Base-by-base conservation (phyloP, 148 eudicot species). In the Silene uniflora region DNA sequence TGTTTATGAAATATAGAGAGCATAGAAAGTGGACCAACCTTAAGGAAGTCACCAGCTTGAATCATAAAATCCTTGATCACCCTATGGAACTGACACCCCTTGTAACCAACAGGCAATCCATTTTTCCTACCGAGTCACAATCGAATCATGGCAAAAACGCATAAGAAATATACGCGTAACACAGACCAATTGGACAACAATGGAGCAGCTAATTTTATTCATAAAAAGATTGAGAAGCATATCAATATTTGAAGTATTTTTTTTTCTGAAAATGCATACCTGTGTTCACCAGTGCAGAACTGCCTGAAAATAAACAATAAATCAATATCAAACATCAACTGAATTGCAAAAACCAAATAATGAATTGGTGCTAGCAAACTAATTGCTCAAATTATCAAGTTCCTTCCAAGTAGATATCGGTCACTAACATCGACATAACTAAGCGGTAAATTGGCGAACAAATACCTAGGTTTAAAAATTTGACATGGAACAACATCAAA, bases 11-110 rank as follows among this genome's bases (percentile, higher is more conserved):
- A 62, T 10, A 17, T 61, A 49, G 35, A 32, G 10, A 49, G 32
- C 25, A 27, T 58, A 67, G 35, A 47, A 69, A 69, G 71, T 52
- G 74, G 62, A 78, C 79, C 73, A 67, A 91, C 98, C 98, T 94
- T 94, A 55, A 90, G 54, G 83, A 94, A 94, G 76, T 91, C 98
- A 78, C 97, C 98, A 81, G 90, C 83, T 86, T 94, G 98, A 75
- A 94, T 90, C 98, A 91, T 94, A 74, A 93, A 93, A 79, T 93
- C 98, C 83, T 91, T 93, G 65, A 93, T 93, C 72, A 93, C 94
- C 80, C 98, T 85, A 77, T 94, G 98, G 79, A 93, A 94, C 79
- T 91, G 97, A 77, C 97, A 91, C 62, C 93, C 93, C 83, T 94
- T 94, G 89, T 89, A 94, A 66, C 98, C 98, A 84, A 91, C 91